Evolutionary conservation across 805 yeast genomes (phyloP), one percentile per base, ranked within the genome.

Genomic region (Cyberlindnera amylophila): DNA sequence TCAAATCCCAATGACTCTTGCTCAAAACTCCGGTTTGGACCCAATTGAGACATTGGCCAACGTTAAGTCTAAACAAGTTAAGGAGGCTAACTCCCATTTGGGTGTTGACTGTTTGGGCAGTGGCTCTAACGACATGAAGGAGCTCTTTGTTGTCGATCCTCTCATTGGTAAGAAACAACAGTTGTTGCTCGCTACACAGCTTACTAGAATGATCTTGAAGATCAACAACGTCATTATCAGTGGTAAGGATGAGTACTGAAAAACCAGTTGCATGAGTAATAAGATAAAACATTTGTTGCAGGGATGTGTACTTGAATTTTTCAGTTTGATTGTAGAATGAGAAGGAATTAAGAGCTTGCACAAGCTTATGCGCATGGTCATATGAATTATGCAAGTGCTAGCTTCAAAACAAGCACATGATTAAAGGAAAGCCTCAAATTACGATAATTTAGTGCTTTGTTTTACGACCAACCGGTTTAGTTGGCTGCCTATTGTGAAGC

Each of bases 101-200:
- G 99, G 99, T 57, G 95, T 93, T 39, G 99, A 93, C 66, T 90
- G 97, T 70, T 70, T 95, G 59, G 95, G 95, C 50, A 75, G 74
- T 53, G 93, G 93, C 38, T 78, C 86, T 37, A 87, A 82, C 62
- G 95, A 93, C 65, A 93, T 93, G 99, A 86, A 82, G 62, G 88
- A 89, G 58, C 71, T 86, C 58, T 93, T 91, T 63, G 96, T 93
- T 37, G 89, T 93, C 54, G 99, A 93, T 65, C 98, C 99, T 42
- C 79, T 88, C 62, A 90, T 93, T 55, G 97, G 99, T 59, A 93
- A 93, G 74, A 89, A 87, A 65, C 98, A 93, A 66, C 99, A 93
- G 69, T 76, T 93, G 53, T 69, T 87, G 62, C 75, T 93, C 64
- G 99, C 99, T 36, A 93, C 99, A 12, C 99, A 93, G 70, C 76